Evolutionary conservation across 1,284 basidiomycete species (phyloP), one percentile per base, ranked within the genome.

Genomic region (Lignosus rhinocerotis): DNA sequence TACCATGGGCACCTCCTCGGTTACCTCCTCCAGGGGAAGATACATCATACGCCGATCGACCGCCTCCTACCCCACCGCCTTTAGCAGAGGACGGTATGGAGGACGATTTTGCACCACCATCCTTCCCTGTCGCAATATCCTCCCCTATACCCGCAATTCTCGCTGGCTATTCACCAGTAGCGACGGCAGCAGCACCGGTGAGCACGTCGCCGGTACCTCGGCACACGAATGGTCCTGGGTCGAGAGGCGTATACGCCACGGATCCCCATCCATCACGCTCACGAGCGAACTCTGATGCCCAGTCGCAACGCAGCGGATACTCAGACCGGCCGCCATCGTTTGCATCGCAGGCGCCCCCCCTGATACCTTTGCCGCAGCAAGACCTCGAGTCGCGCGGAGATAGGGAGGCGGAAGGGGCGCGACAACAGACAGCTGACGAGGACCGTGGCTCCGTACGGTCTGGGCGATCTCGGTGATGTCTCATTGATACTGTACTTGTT

Each of bases 101-200:
- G 32, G 59, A 64, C 44, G 68, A 68, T 56, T 66, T 59, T 54
- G 65, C 68, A 10, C 66, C 69, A 11, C 69, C 69, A 0, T 65
- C 69, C 17, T 69, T 69, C 55, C 51, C 59, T 12, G 47, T 61
- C 33, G 67, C 69, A n/a, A 68, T 70, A 32, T 64, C 68, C 30
- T 66, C 69, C n/a, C 69, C 69, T 39, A 64, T 70, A 33, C 69
- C 69, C 19, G 69, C 69, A 6, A 69, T 70, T 46, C 58, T 70
- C 17, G 68, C 69, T 7, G 65, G 68, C 14, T 65, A 58, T 61
- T 67, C 58, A 11, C 57, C 64, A 45, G 61, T 61, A 60, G 58
- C 61, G 38, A 62, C 56, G 46, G 58, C 55, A 39, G 58, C 58
- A 7, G 48, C 55, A 7, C 59, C 64, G 49, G 58, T 47, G 21